Percentiles rank a stretch among this genome's conserved stretches.
Conservation (phyloP, 2,329 filamentous ascomycete species). For the Kalmusia sp. region DNA sequence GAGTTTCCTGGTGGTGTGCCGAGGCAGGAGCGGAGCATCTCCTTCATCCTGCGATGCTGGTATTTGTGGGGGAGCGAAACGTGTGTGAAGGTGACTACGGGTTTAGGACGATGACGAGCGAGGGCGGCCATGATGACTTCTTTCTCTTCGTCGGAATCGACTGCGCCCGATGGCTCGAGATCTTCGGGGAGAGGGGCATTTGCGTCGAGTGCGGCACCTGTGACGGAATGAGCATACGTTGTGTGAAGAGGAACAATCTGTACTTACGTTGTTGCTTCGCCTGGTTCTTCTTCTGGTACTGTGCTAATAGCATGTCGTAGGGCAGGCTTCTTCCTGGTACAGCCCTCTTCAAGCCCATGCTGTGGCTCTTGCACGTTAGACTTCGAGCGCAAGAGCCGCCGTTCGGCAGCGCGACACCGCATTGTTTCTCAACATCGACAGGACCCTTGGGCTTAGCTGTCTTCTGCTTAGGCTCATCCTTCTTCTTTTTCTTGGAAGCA, state of each 20-base stretch:
- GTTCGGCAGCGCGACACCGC: conserved; percentile 84
- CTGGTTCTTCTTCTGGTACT: conserved; percentile 90
- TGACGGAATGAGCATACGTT: conserved; percentile 9
- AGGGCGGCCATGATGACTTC: conserved; percentile 83
- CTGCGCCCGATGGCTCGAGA: conserved; percentile 70
- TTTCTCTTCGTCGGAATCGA: conserved; percentile 96
- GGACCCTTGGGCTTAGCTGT: conserved; percentile 86
- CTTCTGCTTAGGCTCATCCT: conserved; percentile 87
- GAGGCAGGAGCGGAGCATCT: conserved; percentile 67
- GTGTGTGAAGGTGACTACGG: conserved; percentile 70
- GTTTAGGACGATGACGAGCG: conserved; percentile 77
- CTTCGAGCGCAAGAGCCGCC: conserved; percentile 87
- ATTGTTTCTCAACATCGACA: conserved; percentile 93
- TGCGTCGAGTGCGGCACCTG: conserved; percentile 92
- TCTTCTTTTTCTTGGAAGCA: conserved; percentile 87
- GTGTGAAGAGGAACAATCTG: neutral
- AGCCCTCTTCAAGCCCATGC: conserved; percentile 91
- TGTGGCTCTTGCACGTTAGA: conserved; percentile 91
- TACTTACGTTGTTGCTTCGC: conserved; percentile 92
- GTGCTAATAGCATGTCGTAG: conserved; percentile 83
- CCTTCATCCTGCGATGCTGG: conserved; percentile 68
- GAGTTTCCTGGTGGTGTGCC: conserved; percentile 50
- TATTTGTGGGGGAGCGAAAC: conserved; percentile 63
- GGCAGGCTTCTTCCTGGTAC: conserved; percentile 86
- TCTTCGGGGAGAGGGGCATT: conserved; percentile 91